These are phyloP conservation scores for Forsythia suspensa DNA, from an alignment of 257 asterid species.

Conservation along the genomic window DNA sequence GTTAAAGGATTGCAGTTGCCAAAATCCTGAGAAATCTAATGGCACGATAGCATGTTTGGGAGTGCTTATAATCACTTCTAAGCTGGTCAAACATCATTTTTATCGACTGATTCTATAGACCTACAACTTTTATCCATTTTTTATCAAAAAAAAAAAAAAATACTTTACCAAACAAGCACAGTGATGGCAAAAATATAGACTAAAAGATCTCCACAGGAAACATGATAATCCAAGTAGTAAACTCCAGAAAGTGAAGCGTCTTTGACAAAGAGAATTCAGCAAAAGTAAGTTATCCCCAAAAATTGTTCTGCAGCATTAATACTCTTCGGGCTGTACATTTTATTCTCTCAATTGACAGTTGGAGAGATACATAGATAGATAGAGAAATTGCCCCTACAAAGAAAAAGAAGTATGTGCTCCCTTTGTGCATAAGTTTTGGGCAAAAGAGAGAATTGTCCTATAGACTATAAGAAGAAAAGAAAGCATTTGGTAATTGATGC, in stretches of 20 bases:
- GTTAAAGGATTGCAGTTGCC: neutral
- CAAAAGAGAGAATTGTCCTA: neutral
- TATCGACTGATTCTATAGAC: too few species aligned
- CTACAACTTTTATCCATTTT: too few species aligned
- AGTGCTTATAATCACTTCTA: too few species aligned
- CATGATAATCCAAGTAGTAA: neutral
- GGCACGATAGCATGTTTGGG: neutral
- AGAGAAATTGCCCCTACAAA: too few species aligned
- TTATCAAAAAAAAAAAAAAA: too few species aligned
- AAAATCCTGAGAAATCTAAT: neutral
- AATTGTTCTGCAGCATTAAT: neutral
- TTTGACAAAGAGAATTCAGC: neutral
- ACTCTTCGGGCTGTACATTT: neutral
- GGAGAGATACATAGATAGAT: neutral
- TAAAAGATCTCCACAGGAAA: neutral
- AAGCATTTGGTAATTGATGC: neutral
- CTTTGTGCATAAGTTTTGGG: too few species aligned
- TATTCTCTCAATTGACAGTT: neutral
- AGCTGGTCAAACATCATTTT: too few species aligned
- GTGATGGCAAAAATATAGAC: neutral
- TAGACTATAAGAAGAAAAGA: neutral
- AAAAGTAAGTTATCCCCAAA: neutral
- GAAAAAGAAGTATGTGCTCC: too few species aligned
- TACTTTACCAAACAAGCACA: too few species aligned
- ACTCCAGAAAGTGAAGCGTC: neutral